Percentiles rank a stretch among this genome's conserved stretches.
These are phyloP conservation scores for Cryptococcus sp. DNA, from an alignment of 1,284 basidiomycete species.

Conservation along the genomic window DNA sequence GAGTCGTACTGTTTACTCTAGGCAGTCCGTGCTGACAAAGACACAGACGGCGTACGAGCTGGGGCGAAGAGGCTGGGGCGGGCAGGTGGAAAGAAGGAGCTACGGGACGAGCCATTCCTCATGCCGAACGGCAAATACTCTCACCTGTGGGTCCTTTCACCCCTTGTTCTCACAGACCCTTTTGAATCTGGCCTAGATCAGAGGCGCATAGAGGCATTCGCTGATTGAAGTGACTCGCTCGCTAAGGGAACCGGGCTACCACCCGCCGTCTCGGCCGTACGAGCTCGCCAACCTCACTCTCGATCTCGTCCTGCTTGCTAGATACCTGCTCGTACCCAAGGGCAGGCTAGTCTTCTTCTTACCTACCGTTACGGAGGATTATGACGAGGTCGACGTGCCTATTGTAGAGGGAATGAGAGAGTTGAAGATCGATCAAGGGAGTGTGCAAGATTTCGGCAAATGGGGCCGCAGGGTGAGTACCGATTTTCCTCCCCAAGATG, in stretches of 20 bases:
- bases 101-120: conserved; percentile 46
- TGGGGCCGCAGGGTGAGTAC: conserved; percentile 85
- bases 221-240: too few relatives aligned
- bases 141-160: conserved; percentile 53
- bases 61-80: conserved; percentile 93
- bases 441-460: conserved; percentile 89
- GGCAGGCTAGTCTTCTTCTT: conserved; percentile 95
- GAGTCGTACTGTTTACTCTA: conserved; percentile 42
- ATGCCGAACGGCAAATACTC: conserved; percentile 49
- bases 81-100: conserved; percentile 49
- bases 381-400: conserved; percentile 78
- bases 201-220: too few relatives aligned
- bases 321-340: conserved; percentile 78
- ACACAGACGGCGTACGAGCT: conserved; percentile 85
- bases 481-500: background rate
- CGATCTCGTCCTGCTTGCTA: conserved; percentile 80
- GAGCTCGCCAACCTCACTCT: conserved; percentile 80
- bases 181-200: too few relatives aligned
- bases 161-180: too few relatives aligned
- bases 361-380: conserved; percentile 87
- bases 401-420: conserved; percentile 72
- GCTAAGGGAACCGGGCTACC: conserved; percentile 54
- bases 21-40: background rate
- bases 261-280: conserved; percentile 88
- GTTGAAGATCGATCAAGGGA: conserved; percentile 75